Evolutionary conservation across 2,329 filamentous ascomycete genomes (phyloP).

Genomic region (Fusarium longipes): DNA sequence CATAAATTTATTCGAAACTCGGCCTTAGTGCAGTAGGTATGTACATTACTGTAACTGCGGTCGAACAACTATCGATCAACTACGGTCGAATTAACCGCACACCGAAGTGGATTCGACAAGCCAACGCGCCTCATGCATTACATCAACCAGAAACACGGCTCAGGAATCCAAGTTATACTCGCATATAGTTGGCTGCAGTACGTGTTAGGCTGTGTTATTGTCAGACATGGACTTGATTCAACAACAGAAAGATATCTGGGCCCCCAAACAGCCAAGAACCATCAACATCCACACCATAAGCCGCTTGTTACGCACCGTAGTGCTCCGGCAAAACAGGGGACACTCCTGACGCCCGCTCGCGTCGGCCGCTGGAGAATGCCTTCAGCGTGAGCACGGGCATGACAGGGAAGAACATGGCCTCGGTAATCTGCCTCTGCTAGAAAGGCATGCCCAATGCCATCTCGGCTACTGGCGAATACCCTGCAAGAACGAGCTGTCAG

Average conservation of each 20-base stretch:
- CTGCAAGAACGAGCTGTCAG: constrained; percentile 5
- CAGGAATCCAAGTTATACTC: constrained; percentile 1
- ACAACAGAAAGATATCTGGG: neutral
- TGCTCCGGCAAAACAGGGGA: neutral
- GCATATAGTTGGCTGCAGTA: constrained; percentile 3
- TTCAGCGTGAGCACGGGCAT: constrained; percentile 9
- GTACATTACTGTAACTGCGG: neutral
- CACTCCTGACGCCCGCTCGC: constrained; percentile 30
- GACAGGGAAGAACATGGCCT: constrained; percentile 24
- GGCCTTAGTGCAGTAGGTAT: constrained; percentile 4
- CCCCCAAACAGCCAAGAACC: constrained; percentile 21
- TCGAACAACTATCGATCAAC: neutral
- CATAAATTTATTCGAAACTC: constrained; percentile 13
- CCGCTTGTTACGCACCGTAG: constrained; percentile 11
- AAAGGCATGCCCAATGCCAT: constrained; percentile 12
- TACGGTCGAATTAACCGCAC: neutral
- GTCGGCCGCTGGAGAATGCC: constrained; percentile 36
- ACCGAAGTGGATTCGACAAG: constrained; percentile 22
- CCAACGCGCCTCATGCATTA: neutral
- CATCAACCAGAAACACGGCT: constrained; percentile 15
- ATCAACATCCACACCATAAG: constrained; percentile 27
- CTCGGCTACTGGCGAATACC: constrained; percentile 23
- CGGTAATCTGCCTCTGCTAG: constrained; percentile 34
- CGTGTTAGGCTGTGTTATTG: neutral
- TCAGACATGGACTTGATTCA: constrained; percentile 7